Evolutionary conservation across 371 early-diverging fungal species (phyloP).

Genomic region (Coelomomyces lativittatus): DNA sequence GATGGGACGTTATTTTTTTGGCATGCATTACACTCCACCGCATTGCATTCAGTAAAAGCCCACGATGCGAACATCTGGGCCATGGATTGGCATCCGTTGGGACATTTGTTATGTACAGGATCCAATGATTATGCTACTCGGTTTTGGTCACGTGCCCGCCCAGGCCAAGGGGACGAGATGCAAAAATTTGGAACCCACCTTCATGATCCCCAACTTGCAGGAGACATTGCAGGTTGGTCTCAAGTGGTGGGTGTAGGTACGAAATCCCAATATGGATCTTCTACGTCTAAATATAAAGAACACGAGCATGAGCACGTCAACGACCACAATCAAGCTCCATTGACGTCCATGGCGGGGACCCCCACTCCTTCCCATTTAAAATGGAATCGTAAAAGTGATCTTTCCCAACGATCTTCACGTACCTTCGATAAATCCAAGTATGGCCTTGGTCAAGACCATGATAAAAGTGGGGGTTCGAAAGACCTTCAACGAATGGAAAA

Average conservation of each 20-base stretch:
- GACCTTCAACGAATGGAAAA: no score
- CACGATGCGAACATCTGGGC: conserved; percentile 96
- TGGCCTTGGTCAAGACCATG: not conserved
- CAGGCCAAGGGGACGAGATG: conserved; percentile 44
- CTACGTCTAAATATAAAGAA: not conserved
- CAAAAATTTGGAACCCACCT: not conserved
- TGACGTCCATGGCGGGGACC: no score
- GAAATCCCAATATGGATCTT: not conserved
- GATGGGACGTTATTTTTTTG: conserved; percentile 89
- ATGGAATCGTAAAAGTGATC: not conserved
- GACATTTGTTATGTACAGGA: conserved; percentile 91
- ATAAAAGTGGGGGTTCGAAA: no score
- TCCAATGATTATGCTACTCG: conserved; percentile 93
- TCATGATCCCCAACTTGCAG: not conserved
- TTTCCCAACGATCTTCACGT: not conserved
- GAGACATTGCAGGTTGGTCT: not conserved
- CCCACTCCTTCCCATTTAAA: no score
- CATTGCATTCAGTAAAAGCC: conserved; percentile 16
- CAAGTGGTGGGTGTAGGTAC: not conserved
- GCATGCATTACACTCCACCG: conserved; percentile 49
- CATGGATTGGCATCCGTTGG: conserved; percentile 97
- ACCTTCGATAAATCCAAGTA: not conserved
- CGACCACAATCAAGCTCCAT: not conserved
- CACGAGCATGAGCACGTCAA: not conserved
- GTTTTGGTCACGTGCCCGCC: conserved; percentile 95